Conservation (phyloP, 1,284 basidiomycete genomes). For the Cerrena zonata region DNA sequence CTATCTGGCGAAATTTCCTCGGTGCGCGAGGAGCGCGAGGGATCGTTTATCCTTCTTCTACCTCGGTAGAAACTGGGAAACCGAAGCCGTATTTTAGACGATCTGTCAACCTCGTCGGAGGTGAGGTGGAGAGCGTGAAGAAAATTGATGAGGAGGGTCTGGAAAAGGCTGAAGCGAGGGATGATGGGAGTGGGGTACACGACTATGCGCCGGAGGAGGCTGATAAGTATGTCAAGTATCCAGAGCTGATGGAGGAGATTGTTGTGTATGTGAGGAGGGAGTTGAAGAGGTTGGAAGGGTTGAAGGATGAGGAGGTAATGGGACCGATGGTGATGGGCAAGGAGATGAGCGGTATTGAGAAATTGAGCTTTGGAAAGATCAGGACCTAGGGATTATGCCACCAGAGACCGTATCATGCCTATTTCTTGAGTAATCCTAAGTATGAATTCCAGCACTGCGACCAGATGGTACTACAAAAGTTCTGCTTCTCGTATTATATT, state of each 20-base stretch:
- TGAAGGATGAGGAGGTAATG: conserved; percentile 70
- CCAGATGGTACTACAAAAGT: no score
- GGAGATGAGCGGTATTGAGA: conserved; percentile 23
- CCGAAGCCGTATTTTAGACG: conserved; percentile 41
- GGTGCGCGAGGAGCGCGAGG: conserved; percentile 70
- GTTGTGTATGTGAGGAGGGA: conserved; percentile 79
- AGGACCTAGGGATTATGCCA: no score
- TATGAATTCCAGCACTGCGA: no score
- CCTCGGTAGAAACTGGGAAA: background rate
- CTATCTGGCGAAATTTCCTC: conserved; percentile 90
- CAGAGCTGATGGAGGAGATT: conserved; percentile 70
- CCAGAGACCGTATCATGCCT: no score
- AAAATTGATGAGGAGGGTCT: conserved; percentile 44
- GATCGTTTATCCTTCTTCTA: conserved; percentile 42
- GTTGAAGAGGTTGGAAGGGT: conserved; percentile 61
- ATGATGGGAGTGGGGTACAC: conserved; percentile 68
- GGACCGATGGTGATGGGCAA: conserved; percentile 20
- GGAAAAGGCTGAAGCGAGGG: conserved; percentile 50
- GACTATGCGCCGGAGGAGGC: conserved; percentile 59
- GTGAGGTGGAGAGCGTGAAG: conserved; percentile 50
- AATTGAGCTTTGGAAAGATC: conserved; percentile 25
- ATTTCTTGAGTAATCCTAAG: no score
- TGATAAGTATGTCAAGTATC: conserved; percentile 68
- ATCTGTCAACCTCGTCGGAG: conserved; percentile 62
- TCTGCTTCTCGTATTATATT: no score